phyloP scores from a whole-genome alignment of 352 stramenopile genomes.

The Albugo laibachii region DNA sequence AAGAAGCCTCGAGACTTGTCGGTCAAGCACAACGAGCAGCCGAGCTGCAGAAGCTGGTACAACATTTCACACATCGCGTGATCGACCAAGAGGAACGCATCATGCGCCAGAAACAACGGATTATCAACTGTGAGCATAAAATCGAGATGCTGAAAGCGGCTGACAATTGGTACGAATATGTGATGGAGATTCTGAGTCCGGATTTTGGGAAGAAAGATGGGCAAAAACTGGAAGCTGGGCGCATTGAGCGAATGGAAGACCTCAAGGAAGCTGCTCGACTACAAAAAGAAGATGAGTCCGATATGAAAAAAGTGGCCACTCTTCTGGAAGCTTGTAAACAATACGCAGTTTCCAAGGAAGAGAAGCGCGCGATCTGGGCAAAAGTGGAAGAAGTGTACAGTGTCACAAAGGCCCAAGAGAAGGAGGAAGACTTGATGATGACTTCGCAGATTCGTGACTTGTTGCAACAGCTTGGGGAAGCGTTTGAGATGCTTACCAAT shows the following conservation, averaged over 20 bases:
- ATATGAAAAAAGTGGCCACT: conserved; percentile 52
- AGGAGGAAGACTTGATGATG: conserved; percentile 86
- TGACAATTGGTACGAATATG: conserved; percentile 81
- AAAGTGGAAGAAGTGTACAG: conserved; percentile 74
- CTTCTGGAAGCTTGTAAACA: conserved; percentile 38
- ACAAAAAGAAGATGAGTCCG: conserved; percentile 63
- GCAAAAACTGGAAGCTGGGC: conserved; percentile 51
- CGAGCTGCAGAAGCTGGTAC: conserved; percentile 70
- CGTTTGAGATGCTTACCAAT: conserved; percentile 79
- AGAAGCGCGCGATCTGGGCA: conserved; percentile 73
- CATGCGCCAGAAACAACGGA: conserved; percentile 80
- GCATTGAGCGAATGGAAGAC: conserved; percentile 43
- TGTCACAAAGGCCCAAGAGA: conserved; percentile 62
- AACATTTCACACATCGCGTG: conserved; percentile 78
- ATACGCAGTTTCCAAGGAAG: conserved; percentile 50
- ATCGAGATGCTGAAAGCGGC: conserved; percentile 80
- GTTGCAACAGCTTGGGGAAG: conserved; percentile 66
- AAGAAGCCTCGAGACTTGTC: conserved; percentile 64
- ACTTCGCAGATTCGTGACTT: conserved; percentile 75
- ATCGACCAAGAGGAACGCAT: conserved; percentile 81
- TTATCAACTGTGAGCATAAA: conserved; percentile 79
- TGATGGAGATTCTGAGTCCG: conserved; percentile 17
- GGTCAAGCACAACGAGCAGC: conserved; percentile 65
- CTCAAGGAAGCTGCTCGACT: conserved; percentile 61
- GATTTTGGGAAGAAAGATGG: conserved; percentile 72